Evolutionary conservation across 78 protist genomes (phyloP).

Genomic region (Dictyostelium citrinum): DNA sequence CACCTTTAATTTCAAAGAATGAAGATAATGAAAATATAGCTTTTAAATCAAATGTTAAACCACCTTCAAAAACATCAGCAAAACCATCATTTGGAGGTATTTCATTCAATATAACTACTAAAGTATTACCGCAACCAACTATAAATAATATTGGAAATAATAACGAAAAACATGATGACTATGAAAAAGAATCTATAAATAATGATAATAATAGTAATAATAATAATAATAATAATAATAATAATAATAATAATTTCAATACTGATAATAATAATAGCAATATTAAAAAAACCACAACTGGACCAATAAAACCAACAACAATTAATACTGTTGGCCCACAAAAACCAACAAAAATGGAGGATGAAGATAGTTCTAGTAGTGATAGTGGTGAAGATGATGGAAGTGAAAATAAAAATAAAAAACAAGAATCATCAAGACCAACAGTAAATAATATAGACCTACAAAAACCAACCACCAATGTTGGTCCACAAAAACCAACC

Average conservation of each 20-base stretch:
- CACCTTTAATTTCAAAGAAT: neutral
- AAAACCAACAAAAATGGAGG: neutral
- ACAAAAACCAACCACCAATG: neutral
- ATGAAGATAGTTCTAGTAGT: neutral
- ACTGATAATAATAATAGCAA: neutral
- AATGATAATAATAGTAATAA: neutral
- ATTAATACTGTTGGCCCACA: neutral
- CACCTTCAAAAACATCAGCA: neutral
- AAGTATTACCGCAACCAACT: neutral
- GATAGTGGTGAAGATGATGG: neutral
- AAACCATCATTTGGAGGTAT: slow-evolving; percentile 3
- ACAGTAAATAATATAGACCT: neutral
- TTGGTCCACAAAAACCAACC: neutral
- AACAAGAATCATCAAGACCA: neutral
- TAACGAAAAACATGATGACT: neutral
- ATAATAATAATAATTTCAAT: neutral
- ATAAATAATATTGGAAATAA: neutral
- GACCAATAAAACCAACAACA: neutral
- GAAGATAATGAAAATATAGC: neutral
- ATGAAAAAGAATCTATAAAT: neutral
- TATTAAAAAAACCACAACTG: neutral
- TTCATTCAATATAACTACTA: slow-evolving; percentile 11
- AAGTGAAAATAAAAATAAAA: neutral
- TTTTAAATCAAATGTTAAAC: neutral
- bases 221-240: neutral